Evolutionary conservation across 768 basidiomycete genomes (phyloP).

Genomic region (Albatrellus ellisii): DNA sequence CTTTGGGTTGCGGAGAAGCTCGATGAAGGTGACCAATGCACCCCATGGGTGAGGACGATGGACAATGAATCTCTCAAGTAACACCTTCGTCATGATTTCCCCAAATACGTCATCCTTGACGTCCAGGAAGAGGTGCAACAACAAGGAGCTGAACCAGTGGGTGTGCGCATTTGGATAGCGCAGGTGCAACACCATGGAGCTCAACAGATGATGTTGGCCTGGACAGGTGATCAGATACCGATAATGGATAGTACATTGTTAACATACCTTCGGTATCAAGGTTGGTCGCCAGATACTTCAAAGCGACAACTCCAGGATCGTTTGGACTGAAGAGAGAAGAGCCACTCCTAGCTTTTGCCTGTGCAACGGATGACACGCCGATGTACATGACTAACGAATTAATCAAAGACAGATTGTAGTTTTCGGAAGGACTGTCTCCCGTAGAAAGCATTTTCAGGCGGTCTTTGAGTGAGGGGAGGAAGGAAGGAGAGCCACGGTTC

Average conservation of each 20-base stretch:
- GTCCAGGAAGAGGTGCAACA: slow-evolving; percentile 79
- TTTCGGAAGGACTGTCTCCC: slow-evolving; percentile 35
- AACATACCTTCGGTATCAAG: slow-evolving; percentile 82
- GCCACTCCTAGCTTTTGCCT: slow-evolving; percentile 77
- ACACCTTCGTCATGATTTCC: slow-evolving; percentile 77
- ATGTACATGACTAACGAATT: slow-evolving; percentile 95
- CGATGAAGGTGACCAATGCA: slow-evolving; percentile 85
- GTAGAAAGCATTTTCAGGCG: slow-evolving; percentile 42
- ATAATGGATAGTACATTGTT: neutral
- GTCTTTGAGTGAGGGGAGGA: slow-evolving; percentile 68
- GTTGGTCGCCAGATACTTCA: slow-evolving; percentile 73
- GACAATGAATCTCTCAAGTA: slow-evolving; percentile 88
- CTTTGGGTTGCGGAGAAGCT: slow-evolving; percentile 79
- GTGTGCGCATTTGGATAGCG: slow-evolving; percentile 99
- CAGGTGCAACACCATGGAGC: slow-evolving; percentile 86
- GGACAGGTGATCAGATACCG: slow-evolving; percentile 5
- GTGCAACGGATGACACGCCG: slow-evolving; percentile 85
- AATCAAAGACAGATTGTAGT: slow-evolving; percentile 81
- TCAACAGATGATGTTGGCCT: slow-evolving; percentile 95
- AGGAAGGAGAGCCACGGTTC: slow-evolving; percentile 56
- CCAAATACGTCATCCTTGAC: slow-evolving; percentile 64
- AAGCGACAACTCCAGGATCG: slow-evolving; percentile 73
- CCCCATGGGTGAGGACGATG: slow-evolving; percentile 97
- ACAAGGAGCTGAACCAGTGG: slow-evolving; percentile 89
- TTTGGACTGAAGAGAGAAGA: slow-evolving; percentile 67